Percentiles rank a stretch among this genome's conserved stretches.
Conservation (phyloP, 768 basidiomycete genomes). For the Boletus rubroflammeus region DNA sequence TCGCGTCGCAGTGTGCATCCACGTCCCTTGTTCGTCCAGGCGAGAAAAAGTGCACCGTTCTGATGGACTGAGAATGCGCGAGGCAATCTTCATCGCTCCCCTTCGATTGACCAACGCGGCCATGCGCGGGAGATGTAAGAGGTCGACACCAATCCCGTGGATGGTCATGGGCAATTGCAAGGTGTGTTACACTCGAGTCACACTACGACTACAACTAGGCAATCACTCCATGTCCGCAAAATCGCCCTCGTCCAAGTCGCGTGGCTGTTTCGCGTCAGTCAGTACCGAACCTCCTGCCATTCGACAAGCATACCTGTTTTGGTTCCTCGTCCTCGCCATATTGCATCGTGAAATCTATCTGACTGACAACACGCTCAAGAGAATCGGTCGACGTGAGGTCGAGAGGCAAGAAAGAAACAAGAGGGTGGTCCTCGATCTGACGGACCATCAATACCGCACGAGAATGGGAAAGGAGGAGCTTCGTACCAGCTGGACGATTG, state of each 20-base stretch:
- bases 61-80: slow-evolving; percentile 55
- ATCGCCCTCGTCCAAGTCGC: slow-evolving; percentile 91
- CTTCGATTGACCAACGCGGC: slow-evolving; percentile 48
- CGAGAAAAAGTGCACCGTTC: slow-evolving; percentile 38
- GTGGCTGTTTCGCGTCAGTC: slow-evolving; percentile 52
- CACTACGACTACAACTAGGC: background rate
- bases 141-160: slow-evolving; percentile 73
- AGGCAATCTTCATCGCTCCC: slow-evolving; percentile 44
- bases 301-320: slow-evolving; percentile 61
- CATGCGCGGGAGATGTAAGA: slow-evolving; percentile 69
- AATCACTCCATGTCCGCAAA: slow-evolving; percentile 69
- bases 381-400: slow-evolving; percentile 90
- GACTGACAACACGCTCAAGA: slow-evolving; percentile 84
- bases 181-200: background rate
- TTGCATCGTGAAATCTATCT: slow-evolving; percentile 98
- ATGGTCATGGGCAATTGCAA: slow-evolving; percentile 53
- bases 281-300: slow-evolving; percentile 1
- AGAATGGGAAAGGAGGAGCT: background rate
- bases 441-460: background rate
- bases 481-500: slow-evolving; percentile 89
- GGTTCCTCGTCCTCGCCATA: slow-evolving; percentile 99
- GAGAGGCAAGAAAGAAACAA: slow-evolving; percentile 94
- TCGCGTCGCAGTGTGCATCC: slow-evolving; percentile 23
- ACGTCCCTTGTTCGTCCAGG: slow-evolving; percentile 5
- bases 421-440: slow-evolving; percentile 97